Conservation (phyloP, 179 eudicot genomes). For the Heliamphora pulchella region DNA sequence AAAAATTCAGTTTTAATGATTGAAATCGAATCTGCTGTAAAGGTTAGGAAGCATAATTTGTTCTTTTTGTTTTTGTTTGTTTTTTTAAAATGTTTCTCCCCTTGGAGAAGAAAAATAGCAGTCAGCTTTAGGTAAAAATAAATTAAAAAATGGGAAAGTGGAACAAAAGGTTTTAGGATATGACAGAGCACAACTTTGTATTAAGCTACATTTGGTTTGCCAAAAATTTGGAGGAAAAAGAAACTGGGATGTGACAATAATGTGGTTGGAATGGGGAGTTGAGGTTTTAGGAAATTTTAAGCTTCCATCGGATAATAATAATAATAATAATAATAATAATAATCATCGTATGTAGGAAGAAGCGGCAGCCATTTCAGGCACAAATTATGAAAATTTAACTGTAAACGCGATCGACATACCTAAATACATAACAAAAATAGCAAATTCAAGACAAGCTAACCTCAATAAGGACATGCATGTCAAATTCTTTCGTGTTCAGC, state of each 20-base stretch:
- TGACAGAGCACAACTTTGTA: too few relatives aligned
- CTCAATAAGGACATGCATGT: conserved; percentile 98
- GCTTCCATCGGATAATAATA: background rate
- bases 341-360: background rate
- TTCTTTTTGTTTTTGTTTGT: too few relatives aligned
- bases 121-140: too few relatives aligned
- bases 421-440: background rate
- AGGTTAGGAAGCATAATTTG: background rate
- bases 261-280: background rate
- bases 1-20: background rate
- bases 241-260: background rate
- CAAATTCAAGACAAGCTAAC: conserved; percentile 28
- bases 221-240: background rate
- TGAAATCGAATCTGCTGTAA: conserved; percentile 34
- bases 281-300: background rate
- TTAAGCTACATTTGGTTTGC: conserved; percentile 1
- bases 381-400: background rate
- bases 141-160: too few relatives aligned
- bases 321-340: too few relatives aligned
- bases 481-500: conserved; percentile 85
- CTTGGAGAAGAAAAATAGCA: too few relatives aligned
- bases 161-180: too few relatives aligned
- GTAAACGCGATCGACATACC: background rate
- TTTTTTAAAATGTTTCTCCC: too few relatives aligned
- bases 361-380: background rate